Evolutionary conservation across 495 filamentous ascomycete species (phyloP), one percentile per base, ranked within the genome.

Genomic region (Hypoxylon fuscum): DNA sequence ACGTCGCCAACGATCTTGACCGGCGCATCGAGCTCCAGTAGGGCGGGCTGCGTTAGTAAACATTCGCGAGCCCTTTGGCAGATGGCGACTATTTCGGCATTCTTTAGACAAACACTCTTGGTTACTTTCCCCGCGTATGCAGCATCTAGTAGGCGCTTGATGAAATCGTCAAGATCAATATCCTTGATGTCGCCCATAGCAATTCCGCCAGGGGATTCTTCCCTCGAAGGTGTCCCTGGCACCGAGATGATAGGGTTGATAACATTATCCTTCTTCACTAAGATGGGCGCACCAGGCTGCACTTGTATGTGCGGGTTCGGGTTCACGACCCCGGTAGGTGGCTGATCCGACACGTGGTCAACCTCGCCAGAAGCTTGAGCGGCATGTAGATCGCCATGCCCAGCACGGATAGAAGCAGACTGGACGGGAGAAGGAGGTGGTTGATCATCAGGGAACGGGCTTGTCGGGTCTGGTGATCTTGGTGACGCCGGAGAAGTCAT

Each of bases 1-100:
- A 99, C 91, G 76, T 99, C 95, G 9, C 95, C 95, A 11, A 99
- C 95, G 62, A 99, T 96, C 79, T 99, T 99, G 64, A 99, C 96
- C 2, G 95, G 96, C n/a, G 96, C 89, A 50, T 92, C 87, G 51
- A 99, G 81, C 76, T 99, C 95, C 44, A 98, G 71, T 34, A 99
- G 80, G 10, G 95, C 91, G 12, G 95, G 96, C 73, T 99, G 95
- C 8, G 87, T 90, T 4, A 99, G 80, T 55, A 99, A 93, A 15
- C 93, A 79, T 76, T 98, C 95, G 17, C 92, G 85, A 1, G 89
- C 91, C 10, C 90, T 90, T 29, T 86, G 83, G 74, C 96, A 98
- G 55, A 99, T 93, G 21, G 93, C 92, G 32, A 84, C 88, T 53
- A 99, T 98, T 73, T 99, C 95, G 17, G 93, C 95, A 74, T 98